Evolutionary conservation across 2,329 filamentous ascomycete species (phyloP).

Genomic region (Dendrostoma leiphaemia): DNA sequence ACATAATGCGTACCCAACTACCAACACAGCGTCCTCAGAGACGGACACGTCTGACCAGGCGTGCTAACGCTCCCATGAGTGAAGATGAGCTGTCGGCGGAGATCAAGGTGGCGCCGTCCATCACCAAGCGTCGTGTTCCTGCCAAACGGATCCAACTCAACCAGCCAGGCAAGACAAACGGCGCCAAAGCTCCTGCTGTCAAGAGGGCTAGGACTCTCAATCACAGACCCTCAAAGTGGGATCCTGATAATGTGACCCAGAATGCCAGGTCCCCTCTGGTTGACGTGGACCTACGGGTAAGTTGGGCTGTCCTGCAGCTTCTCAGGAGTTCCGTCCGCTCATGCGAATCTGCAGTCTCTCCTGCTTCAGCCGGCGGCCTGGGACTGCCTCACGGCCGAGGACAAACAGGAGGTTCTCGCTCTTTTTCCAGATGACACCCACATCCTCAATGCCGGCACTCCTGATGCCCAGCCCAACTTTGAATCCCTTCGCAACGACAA

Average conservation of each 20-base stretch:
- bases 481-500: slow-evolving; percentile 37
- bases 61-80: neutral
- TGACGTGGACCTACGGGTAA: slow-evolving; percentile 33
- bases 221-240: slow-evolving; percentile 23
- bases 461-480: slow-evolving; percentile 33
- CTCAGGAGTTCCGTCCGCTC: neutral
- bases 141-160: neutral
- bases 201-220: slow-evolving; percentile 26
- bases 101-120: neutral
- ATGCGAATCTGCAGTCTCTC: slow-evolving; percentile 28
- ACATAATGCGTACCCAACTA: neutral
- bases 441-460: slow-evolving; percentile 30
- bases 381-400: slow-evolving; percentile 32
- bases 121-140: slow-evolving; percentile 1
- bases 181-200: slow-evolving; percentile 1
- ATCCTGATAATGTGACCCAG: slow-evolving; percentile 32
- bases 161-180: neutral
- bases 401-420: slow-evolving; percentile 32
- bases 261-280: slow-evolving; percentile 34
- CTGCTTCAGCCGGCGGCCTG: slow-evolving; percentile 36
- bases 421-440: slow-evolving; percentile 35
- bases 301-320: slow-evolving; percentile 17
- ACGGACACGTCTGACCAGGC: neutral
- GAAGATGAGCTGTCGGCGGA: neutral
- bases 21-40: neutral